Base-by-base conservation (phyloP, 1,284 basidiomycete species). In the Sporisorium scitamineum region DNA sequence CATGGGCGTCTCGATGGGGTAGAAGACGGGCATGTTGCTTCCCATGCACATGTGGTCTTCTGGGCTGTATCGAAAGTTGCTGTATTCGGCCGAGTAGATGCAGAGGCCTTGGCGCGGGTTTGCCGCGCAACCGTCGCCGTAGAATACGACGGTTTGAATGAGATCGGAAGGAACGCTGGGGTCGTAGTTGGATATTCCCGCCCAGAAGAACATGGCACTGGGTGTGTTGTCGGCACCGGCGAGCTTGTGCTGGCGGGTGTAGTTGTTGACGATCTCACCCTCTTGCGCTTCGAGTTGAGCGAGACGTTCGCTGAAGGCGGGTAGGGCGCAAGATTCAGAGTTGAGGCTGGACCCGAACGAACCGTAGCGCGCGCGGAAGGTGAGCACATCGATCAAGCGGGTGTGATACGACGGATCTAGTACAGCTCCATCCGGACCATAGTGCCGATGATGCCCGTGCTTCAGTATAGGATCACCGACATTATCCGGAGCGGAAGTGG, bases 1-100 rank as follows among this genome's bases (percentile, higher is more conserved):
- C 61, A 76, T 68, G 1, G 14, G 11, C 10, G 56, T 18, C 20
- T 65, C 47, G 26, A 68, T 47, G 1, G 67, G 73, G 47, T 67
- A 67, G 47, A 71, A 70, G 1, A 71, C 64, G 6, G 73, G 73
- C 63, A 76, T 63, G 39, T 71, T 63, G 31, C 53, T 57, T 6
- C 73, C 73, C 67, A 70, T 70, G 41, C 73, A 76, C 73, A 76
- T 76, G 47, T 76, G 73, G 31, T 65, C 63, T 16, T 48, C 51
- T 1, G 60, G 45, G 18, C 34, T 47, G 53, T 75, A 75, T 1
- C 72, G 56, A n/a, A 70, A 75, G 20, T 62, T 55, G 54, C 45
- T 55, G 50, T 65, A 75, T 26, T 75, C 60, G 16, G 72, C 72
- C 0, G 67, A 39, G n/a, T 70, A 75, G 29, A 75, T 22, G 45